Percentiles rank a stretch among this genome's conserved stretches.
These are phyloP conservation scores for Rutidosis leptorrhynchoides DNA, from an alignment of 129 eudicot species.

Conservation along the genomic window DNA sequence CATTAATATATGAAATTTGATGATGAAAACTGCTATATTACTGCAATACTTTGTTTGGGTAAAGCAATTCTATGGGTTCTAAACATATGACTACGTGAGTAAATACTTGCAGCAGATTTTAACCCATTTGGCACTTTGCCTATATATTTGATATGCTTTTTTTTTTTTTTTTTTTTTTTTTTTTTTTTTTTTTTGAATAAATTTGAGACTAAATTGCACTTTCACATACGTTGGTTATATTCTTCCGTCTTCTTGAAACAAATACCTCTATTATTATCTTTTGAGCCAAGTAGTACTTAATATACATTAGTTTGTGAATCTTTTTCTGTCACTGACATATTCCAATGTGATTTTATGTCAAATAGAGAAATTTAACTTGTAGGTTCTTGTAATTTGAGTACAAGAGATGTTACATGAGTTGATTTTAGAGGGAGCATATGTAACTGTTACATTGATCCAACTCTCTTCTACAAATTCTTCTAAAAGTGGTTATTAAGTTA, in stretches of 20 bases:
- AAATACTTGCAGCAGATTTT: not conserved
- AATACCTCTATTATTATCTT: not conserved
- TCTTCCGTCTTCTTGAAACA: not conserved
- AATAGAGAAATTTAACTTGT: not conserved
- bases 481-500: constrained; percentile 4
- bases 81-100: not conserved
- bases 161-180: not conserved
- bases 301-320: not conserved
- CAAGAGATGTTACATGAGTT: not conserved
- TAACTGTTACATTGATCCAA: not conserved
- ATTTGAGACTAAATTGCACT: not conserved
- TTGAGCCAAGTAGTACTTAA: not conserved
- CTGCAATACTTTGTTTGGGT: not conserved
- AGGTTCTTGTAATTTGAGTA: constrained; percentile 20
- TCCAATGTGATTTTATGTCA: not conserved
- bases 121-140: not conserved
- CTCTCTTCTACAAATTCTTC: not conserved
- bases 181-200: not conserved
- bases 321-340: not conserved
- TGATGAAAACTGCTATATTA: not conserved
- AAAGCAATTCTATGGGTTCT: not conserved
- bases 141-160: not conserved
- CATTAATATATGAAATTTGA: not conserved
- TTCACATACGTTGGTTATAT: not conserved
- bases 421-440: constrained; percentile 8